Conservation (phyloP, 1,139 yeast genomes). For the Sugiyamaella novakii region DNA sequence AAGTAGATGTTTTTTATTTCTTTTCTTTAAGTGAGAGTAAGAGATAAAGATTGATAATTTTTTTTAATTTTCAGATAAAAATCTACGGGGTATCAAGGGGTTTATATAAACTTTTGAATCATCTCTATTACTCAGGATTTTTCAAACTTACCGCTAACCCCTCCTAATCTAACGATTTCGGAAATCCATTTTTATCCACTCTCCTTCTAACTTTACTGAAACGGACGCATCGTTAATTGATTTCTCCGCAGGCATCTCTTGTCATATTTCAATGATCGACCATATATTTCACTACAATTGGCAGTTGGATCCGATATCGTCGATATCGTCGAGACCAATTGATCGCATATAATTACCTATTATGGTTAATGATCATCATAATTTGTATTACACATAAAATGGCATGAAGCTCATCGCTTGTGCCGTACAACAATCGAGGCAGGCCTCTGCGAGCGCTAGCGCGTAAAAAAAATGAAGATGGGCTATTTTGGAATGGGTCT, state of each 20-base stretch:
- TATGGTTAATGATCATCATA: too few species aligned
- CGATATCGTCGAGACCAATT: neutral
- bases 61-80: too few species aligned
- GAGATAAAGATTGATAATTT: too few species aligned
- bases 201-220: too few species aligned
- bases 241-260: conserved; percentile 7
- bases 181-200: conserved; percentile 11
- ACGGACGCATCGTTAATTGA: conserved; percentile 3
- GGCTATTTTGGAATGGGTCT: neutral
- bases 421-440: conserved; percentile 11
- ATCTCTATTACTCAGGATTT: too few species aligned
- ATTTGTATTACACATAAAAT: too few species aligned
- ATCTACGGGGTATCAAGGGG: too few species aligned
- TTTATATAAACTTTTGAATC: too few species aligned
- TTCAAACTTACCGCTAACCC: too few species aligned
- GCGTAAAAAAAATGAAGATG: neutral
- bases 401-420: conserved; percentile 6
- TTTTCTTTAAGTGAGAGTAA: too few species aligned
- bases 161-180: conserved; percentile 4
- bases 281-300: neutral
- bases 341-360: conserved; percentile 9
- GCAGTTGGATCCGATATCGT: conserved; percentile 13
- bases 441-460: conserved; percentile 17
- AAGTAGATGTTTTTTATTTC: neutral
- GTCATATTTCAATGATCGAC: neutral